Percentiles rank a stretch among this genome's conserved stretches.
These are phyloP conservation scores for Draba incana DNA, from an alignment of 345 rosid species.

Conservation along the genomic window DNA sequence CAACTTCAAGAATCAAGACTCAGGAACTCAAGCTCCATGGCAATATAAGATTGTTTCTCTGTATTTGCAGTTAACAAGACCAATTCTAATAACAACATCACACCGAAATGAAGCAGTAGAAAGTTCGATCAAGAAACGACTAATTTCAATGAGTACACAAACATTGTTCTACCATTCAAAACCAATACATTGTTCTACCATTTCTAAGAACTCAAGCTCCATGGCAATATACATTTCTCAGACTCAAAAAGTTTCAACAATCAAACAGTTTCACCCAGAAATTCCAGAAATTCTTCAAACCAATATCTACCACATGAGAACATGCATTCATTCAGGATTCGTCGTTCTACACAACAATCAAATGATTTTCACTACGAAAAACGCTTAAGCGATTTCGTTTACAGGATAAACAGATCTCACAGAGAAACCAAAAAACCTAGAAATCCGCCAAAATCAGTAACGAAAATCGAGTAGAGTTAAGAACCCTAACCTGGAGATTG, in stretches of 20 bases:
- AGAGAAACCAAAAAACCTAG: neutral
- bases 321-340: neutral
- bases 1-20: neutral
- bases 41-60: too few relatives aligned
- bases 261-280: neutral
- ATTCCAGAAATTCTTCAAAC: neutral
- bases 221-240: neutral
- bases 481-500: constrained; percentile 53
- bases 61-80: too few relatives aligned
- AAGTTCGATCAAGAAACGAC: too few relatives aligned
- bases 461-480: neutral
- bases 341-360: neutral
- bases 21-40: too few relatives aligned
- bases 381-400: neutral
- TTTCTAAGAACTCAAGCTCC: neutral
- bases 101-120: too few relatives aligned
- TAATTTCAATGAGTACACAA: neutral
- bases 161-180: neutral
- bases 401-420: too few relatives aligned
- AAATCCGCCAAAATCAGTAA: neutral
- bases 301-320: neutral
- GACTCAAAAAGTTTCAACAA: neutral
- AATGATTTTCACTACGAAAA: neutral
- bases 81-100: too few relatives aligned
- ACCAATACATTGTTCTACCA: neutral